A percentile compares a stretch with the other conserved stretches of the same genome.
phyloP scores from a whole-genome alignment of 2,329 filamentous ascomycete genomes.

The Verticillium isaacii region DNA sequence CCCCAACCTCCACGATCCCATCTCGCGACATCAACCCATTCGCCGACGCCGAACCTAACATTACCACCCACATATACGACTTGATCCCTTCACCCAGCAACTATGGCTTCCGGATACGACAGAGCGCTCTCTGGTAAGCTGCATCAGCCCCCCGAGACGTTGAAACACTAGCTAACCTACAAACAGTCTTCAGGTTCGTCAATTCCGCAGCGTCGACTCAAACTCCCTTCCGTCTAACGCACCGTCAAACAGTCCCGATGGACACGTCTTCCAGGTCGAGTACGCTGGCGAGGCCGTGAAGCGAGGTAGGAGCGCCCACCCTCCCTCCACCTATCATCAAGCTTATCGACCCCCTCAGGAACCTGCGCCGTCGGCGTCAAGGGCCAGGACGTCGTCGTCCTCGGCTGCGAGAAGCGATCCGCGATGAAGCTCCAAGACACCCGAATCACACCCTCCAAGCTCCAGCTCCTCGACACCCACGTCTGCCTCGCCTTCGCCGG shows the following conservation, averaged over 20 bases:
- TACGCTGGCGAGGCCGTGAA: conserved; percentile 99
- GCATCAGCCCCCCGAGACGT: conserved; percentile 13
- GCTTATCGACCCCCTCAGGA: conserved; percentile 44
- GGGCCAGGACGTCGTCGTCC: conserved; percentile 86
- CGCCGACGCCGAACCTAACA: conserved; percentile 1
- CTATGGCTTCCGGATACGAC: conserved; percentile 93
- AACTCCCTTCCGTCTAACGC: conserved; percentile 35
- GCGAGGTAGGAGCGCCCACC: conserved; percentile 60
- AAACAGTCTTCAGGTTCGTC: conserved; percentile 75
- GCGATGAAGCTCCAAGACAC: conserved; percentile 99
- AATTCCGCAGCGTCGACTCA: conserved; percentile 6
- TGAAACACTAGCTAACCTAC: conserved; percentile 32
- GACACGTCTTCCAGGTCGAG: conserved; percentile 99
- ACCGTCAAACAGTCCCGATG: conserved; percentile 73
- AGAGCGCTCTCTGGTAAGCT: conserved; percentile 92
- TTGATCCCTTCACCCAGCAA: conserved; percentile 10
- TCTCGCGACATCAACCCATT: conserved; percentile 4
- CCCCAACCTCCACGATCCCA: conserved; percentile 2
- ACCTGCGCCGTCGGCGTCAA: conserved; percentile 98
- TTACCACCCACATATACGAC: not conserved
- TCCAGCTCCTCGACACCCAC: conserved; percentile 91
- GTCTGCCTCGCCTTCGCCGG: conserved; percentile 96
- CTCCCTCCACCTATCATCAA: conserved; percentile 15
- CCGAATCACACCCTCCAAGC: conserved; percentile 97
- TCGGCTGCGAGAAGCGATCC: conserved; percentile 97